Evolutionary conservation across 371 early-diverging fungal species (phyloP).

Genomic region (Globomyces sp.): DNA sequence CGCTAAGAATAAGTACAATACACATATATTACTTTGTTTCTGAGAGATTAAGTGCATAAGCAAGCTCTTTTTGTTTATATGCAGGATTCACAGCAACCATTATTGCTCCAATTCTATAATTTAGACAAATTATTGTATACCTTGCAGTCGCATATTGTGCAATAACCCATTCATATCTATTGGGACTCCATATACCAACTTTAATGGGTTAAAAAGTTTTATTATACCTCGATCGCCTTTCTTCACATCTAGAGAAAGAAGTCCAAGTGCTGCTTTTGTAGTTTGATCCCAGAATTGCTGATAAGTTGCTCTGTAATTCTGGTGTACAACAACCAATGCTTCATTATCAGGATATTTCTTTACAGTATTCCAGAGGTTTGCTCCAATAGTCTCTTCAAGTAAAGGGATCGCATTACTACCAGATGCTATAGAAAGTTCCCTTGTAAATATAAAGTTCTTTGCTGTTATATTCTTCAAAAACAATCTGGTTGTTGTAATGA

Average conservation of each 20-base stretch:
- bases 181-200: conserved; percentile 49
- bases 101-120: conserved; percentile 41
- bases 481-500: too few relatives aligned
- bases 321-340: conserved; percentile 41
- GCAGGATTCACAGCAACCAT: conserved; percentile 50
- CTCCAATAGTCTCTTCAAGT: conserved; percentile 37
- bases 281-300: conserved; percentile 40
- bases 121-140: too few relatives aligned
- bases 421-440: conserved; percentile 26
- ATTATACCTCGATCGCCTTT: conserved; percentile 38
- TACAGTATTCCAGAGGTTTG: conserved; percentile 30
- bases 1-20: conserved; percentile 14
- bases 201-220: too few relatives aligned
- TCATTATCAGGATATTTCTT: conserved; percentile 25
- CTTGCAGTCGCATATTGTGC: conserved; percentile 45
- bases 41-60: conserved; percentile 36
- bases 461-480: too few relatives aligned
- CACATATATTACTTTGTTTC: neutral
- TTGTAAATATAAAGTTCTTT: too few relatives aligned
- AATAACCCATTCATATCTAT: conserved; percentile 44
- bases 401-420: conserved; percentile 32
- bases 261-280: conserved; percentile 36
- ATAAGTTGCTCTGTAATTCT: conserved; percentile 30
- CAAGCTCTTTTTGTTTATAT: conserved; percentile 40
- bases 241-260: conserved; percentile 37